Percentiles rank a stretch among this genome's conserved stretches.
Conservation (phyloP, 768 basidiomycete genomes). For the Termitomyces sp. region DNA sequence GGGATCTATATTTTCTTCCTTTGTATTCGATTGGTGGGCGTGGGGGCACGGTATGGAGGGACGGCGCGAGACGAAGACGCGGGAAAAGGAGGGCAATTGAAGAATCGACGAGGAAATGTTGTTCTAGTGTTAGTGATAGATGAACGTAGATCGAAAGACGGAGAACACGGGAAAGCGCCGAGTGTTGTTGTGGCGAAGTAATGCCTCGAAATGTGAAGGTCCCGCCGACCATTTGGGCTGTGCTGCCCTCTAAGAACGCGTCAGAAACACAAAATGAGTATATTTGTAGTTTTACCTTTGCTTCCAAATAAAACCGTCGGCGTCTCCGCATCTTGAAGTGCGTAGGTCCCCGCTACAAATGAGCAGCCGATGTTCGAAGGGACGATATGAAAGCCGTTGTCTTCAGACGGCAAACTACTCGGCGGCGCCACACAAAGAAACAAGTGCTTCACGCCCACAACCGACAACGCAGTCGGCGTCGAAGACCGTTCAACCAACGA, state of each 20-base stretch:
- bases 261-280: not conserved
- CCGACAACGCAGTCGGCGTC: no score
- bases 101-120: not conserved
- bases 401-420: constrained; percentile 31
- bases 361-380: constrained; percentile 38
- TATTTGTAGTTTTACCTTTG: not conserved
- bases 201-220: constrained; percentile 54
- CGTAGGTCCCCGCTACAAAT: constrained; percentile 39
- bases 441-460: constrained; percentile 36
- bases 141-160: constrained; percentile 51
- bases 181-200: constrained; percentile 38
- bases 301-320: constrained; percentile 11
- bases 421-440: constrained; percentile 48
- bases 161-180: constrained; percentile 43
- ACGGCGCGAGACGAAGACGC: constrained; percentile 24
- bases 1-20: constrained; percentile 23
- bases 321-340: constrained; percentile 28
- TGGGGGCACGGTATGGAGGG: constrained; percentile 23
- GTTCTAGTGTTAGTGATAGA: constrained; percentile 7
- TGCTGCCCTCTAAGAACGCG: constrained; percentile 14
- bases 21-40: constrained; percentile 2
- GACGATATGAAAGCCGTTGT: constrained; percentile 37
- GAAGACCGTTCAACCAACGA: no score
- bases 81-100: constrained; percentile 25
- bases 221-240: constrained; percentile 51